Percentiles rank a stretch among this genome's conserved stretches.
phyloP scores from a whole-genome alignment of 148 eudicot genomes.

The Rhododendron williamsianum region DNA sequence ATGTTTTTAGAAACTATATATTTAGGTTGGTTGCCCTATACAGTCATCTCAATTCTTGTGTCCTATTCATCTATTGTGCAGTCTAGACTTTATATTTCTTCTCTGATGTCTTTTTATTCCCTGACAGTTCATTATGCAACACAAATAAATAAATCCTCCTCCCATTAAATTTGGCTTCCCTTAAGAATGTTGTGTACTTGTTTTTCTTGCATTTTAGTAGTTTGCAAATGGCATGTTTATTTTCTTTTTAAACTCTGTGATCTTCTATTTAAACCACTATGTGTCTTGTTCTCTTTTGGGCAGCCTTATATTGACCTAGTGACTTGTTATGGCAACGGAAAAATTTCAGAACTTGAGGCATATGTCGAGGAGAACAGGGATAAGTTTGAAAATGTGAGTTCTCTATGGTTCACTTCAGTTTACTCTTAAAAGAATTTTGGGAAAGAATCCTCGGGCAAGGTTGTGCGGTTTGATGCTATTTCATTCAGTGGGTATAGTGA shows the following conservation, averaged over 20 bases:
- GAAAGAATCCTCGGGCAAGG: not conserved
- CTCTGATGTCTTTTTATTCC: not conserved
- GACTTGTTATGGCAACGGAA: constrained; percentile 51
- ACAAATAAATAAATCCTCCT: not conserved
- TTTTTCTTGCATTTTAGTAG: not conserved
- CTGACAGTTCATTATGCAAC: not conserved
- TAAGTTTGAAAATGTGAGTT: constrained; percentile 71
- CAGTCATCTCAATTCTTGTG: not conserved
- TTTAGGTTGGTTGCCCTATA: not conserved
- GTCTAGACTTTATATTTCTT: not conserved
- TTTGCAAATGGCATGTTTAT: not conserved
- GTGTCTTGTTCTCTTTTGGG: constrained; percentile 14
- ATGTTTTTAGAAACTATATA: not conserved
- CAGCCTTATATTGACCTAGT: constrained; percentile 82
- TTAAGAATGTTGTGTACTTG: not conserved
- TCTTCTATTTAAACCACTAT: not conserved
- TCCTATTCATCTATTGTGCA: not conserved
- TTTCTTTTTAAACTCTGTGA: not conserved
- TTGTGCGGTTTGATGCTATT: not conserved
- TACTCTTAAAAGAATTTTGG: not conserved
- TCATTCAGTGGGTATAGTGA: not conserved
- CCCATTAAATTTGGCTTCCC: not conserved
- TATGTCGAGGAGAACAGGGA: constrained; percentile 51
- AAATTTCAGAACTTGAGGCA: constrained; percentile 56
- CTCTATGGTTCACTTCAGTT: constrained; percentile 3